A percentile compares a stretch with the other conserved stretches of the same genome.
Conservation (phyloP, 2,329 filamentous ascomycete genomes). For the Mycogone perniciosa region DNA sequence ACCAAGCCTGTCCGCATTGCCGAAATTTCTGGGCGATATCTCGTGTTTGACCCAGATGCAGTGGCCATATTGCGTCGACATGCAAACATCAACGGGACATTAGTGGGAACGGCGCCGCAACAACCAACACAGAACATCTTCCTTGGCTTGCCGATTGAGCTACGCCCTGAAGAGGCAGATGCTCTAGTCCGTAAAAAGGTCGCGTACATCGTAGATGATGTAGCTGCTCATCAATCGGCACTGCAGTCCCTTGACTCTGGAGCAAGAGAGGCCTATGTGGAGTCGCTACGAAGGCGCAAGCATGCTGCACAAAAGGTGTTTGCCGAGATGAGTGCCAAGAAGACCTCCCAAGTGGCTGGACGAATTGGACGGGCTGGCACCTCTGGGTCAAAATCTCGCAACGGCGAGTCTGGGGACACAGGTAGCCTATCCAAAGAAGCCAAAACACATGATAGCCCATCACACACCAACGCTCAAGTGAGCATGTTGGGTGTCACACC, state of each 20-base stretch:
- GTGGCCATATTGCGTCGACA: constrained; percentile 71
- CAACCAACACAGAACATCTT: constrained; percentile 94
- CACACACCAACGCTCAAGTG: constrained; percentile 7
- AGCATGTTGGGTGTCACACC: constrained; percentile 29
- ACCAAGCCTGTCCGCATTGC: constrained; percentile 65
- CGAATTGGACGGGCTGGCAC: constrained; percentile 2
- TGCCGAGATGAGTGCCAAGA: constrained; percentile 34
- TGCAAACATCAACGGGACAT: constrained; percentile 78
- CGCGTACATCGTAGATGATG: constrained; percentile 77
- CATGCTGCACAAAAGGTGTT: constrained; percentile 34
- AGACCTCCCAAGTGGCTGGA: constrained; percentile 23
- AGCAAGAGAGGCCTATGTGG: constrained; percentile 58
- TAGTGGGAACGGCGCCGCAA: constrained; percentile 84
- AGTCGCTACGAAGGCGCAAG: constrained; percentile 44
- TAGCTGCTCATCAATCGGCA: constrained; percentile 58
- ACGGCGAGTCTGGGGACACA: not conserved
- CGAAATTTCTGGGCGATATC: constrained; percentile 70
- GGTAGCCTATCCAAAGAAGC: not conserved
- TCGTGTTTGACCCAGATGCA: constrained; percentile 81
- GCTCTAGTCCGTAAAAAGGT: constrained; percentile 70
- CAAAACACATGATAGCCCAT: not conserved
- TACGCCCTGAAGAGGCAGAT: constrained; percentile 84
- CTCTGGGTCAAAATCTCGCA: not conserved
- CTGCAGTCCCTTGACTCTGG: constrained; percentile 52
- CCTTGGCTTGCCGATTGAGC: constrained; percentile 76